Conservation (phyloP, 106 monocot species). For the Xerophyta viscosa region DNA sequence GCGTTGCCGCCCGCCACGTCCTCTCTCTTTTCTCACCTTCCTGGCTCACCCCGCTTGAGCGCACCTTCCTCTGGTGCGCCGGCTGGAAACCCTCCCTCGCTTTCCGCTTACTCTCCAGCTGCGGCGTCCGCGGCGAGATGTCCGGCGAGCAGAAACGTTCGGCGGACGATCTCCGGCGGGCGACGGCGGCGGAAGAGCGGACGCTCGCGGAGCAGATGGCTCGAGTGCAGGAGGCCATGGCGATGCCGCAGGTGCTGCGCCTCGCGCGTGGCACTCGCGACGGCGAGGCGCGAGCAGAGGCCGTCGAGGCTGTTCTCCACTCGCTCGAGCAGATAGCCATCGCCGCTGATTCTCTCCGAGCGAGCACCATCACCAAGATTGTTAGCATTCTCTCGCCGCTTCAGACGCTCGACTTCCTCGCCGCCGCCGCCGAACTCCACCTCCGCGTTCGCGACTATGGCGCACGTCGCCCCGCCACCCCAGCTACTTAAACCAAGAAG, state of each 20-base stretch:
- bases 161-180: background rate
- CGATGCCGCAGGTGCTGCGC: constrained; percentile 7
- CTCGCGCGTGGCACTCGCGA: constrained; percentile 3
- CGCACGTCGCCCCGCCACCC: background rate
- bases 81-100: constrained; percentile 30
- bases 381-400: constrained; percentile 7
- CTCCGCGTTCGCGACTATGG: constrained; percentile 6
- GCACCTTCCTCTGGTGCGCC: constrained; percentile 35
- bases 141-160: background rate
- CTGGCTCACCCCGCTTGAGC: constrained; percentile 36
- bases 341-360: constrained; percentile 7
- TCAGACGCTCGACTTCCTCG: constrained; percentile 18
- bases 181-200: background rate
- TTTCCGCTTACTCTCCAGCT: constrained; percentile 16
- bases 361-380: constrained; percentile 1
- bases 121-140: background rate
- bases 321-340: background rate
- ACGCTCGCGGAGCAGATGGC: constrained; percentile 11
- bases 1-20: constrained; percentile 20
- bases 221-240: constrained; percentile 22
- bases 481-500: no score
- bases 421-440: constrained; percentile 6
- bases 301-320: background rate
- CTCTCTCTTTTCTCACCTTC: constrained; percentile 18
- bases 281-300: constrained; percentile 4